These are phyloP conservation scores for Sambucus nigra DNA, from an alignment of 129 eudicot genomes.

Conservation along the genomic window DNA sequence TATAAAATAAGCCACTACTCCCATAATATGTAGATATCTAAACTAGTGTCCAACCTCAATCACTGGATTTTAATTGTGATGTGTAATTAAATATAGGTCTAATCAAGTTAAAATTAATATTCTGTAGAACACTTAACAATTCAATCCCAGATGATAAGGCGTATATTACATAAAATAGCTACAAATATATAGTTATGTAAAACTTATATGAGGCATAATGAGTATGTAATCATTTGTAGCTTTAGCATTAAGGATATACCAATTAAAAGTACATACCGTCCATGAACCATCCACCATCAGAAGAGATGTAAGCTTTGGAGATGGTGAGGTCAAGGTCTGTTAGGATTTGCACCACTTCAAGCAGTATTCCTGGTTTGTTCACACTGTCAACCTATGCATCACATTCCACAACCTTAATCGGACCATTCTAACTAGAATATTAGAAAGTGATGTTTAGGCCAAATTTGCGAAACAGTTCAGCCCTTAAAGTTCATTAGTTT, in stretches of 20 bases:
- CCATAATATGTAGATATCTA: too few species aligned
- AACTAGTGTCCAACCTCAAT: too few species aligned
- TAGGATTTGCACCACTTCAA: constrained; percentile 88
- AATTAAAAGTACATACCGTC: constrained; percentile 44
- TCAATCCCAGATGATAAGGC: too few species aligned
- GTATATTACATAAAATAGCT: background rate
- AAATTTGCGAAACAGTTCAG: background rate
- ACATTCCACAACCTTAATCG: constrained; percentile 14
- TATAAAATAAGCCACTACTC: too few species aligned
- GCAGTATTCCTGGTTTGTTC: constrained; percentile 86
- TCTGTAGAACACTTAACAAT: background rate
- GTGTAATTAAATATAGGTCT: too few species aligned
- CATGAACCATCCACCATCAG: constrained; percentile 99
- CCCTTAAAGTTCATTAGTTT: background rate
- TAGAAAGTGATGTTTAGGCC: background rate
- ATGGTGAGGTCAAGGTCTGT: constrained; percentile 85
- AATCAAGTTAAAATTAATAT: too few species aligned
- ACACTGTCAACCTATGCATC: constrained; percentile 74
- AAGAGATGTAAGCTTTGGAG: constrained; percentile 81
- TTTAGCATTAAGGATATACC: background rate
- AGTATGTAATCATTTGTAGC: background rate
- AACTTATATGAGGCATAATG: background rate
- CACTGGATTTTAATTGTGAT: too few species aligned
- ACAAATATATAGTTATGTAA: background rate
- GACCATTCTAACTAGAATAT: constrained; percentile 2